A percentile compares a stretch with the other conserved stretches of the same genome.
phyloP scores from a whole-genome alignment of 371 early-diverging fungal genomes.

The Haplosporangium sp. region DNA sequence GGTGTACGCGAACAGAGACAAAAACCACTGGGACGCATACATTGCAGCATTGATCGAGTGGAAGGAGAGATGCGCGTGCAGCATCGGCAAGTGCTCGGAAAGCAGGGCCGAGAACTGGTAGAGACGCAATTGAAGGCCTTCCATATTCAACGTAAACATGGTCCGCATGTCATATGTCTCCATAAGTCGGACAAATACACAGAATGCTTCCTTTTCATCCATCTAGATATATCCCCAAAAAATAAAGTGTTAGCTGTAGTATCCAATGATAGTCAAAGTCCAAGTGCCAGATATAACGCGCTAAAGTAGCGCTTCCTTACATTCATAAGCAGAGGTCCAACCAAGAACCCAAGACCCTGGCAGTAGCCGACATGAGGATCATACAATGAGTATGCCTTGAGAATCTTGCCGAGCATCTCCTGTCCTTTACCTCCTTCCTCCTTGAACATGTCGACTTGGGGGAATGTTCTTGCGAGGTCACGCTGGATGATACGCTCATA shows the following conservation, averaged over 20 bases:
- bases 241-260: not conserved
- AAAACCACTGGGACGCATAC: constrained; percentile 96
- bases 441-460: constrained; percentile 86
- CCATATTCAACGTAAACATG: constrained; percentile 87
- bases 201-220: constrained; percentile 93
- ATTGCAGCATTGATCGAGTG: constrained; percentile 86
- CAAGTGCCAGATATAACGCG: constrained; percentile 23
- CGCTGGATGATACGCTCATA: constrained; percentile 91
- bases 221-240: constrained; percentile 62
- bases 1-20: constrained; percentile 94
- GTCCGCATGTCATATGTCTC: constrained; percentile 87
- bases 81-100: constrained; percentile 80
- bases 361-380: constrained; percentile 96
- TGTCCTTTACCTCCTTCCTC: constrained; percentile 90
- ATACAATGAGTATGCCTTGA: constrained; percentile 92
- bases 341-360: constrained; percentile 96
- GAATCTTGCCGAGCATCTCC: constrained; percentile 79
- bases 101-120: constrained; percentile 88
- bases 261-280: no score
- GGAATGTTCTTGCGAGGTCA: constrained; percentile 94
- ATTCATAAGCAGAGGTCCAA: constrained; percentile 92
- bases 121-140: constrained; percentile 85
- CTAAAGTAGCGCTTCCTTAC: constrained; percentile 56
- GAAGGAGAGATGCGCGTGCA: constrained; percentile 75
- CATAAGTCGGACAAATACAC: constrained; percentile 93